Conservation (phyloP, 768 basidiomycete genomes). For the Pilatotrama ljubarskyi region DNA sequence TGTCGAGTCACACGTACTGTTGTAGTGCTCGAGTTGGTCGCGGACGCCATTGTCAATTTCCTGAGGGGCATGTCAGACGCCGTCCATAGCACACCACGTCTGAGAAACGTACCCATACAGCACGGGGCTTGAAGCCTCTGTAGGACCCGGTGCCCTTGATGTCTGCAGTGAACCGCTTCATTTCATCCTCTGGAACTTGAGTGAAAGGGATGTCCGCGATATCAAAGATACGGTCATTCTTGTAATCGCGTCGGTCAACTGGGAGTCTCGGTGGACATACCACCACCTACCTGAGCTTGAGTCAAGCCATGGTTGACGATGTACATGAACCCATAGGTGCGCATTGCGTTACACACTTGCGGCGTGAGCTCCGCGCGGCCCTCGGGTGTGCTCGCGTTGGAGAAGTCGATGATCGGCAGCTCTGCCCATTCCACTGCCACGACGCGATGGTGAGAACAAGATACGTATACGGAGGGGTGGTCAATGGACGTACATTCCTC, state of each 20-base stretch:
- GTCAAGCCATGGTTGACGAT: conserved; percentile 34
- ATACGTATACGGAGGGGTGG: neutral
- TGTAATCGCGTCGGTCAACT: conserved; percentile 1
- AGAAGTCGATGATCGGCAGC: conserved; percentile 33
- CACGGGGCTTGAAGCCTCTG: conserved; percentile 55
- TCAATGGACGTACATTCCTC: conserved; percentile 34
- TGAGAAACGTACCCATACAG: conserved; percentile 47
- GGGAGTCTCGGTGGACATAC: too few relatives aligned
- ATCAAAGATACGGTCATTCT: conserved; percentile 38
- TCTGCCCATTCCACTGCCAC: conserved; percentile 35
- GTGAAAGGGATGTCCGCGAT: conserved; percentile 38
- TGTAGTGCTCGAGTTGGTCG: conserved; percentile 67
- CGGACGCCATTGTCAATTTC: conserved; percentile 61
- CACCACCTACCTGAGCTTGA: conserved; percentile 25
- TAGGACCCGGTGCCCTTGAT: conserved; percentile 47
- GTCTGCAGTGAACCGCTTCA: conserved; percentile 29
- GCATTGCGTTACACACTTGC: conserved; percentile 33
- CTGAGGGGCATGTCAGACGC: conserved; percentile 31
- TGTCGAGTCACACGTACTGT: conserved; percentile 39
- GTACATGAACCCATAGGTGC: conserved; percentile 33
- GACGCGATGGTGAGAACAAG: too few relatives aligned
- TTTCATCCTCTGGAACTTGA: conserved; percentile 35
- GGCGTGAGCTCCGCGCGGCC: conserved; percentile 29
- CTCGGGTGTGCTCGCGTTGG: conserved; percentile 26
- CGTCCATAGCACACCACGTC: neutral